These are phyloP conservation scores for Camelina hispida DNA, from an alignment of 345 rosid species.

Conservation along the genomic window DNA sequence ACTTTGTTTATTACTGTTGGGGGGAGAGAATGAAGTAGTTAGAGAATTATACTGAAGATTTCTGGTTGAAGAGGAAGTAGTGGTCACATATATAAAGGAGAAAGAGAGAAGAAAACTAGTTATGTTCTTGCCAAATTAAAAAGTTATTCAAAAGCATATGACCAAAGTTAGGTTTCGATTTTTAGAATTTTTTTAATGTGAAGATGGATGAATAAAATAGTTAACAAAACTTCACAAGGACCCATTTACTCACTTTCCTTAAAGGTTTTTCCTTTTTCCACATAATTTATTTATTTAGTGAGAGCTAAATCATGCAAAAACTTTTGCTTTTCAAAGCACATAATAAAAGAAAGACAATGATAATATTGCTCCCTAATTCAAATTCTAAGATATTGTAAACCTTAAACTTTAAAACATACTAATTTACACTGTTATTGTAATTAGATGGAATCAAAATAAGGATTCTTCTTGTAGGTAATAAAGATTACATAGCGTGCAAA, in stretches of 20 bases:
- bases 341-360: neutral
- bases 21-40: constrained; percentile 14
- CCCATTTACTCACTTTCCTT: constrained; percentile 41
- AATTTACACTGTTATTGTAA: neutral
- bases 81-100: constrained; percentile 35
- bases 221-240: neutral
- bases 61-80: constrained; percentile 24
- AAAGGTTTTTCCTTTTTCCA: constrained; percentile 16
- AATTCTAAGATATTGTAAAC: neutral
- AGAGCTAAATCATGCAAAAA: constrained; percentile 23
- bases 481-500: constrained; percentile 28
- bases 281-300: neutral
- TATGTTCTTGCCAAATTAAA: constrained; percentile 36
- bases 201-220: constrained; percentile 15
- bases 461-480: constrained; percentile 15
- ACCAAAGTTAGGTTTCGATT: constrained; percentile 32
- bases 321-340: neutral
- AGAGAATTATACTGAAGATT: constrained; percentile 20
- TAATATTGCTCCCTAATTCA: neutral
- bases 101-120: constrained; percentile 4
- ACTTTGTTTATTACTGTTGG: constrained; percentile 4
- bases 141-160: constrained; percentile 22
- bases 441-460: constrained; percentile 8
- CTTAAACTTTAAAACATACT: neutral
- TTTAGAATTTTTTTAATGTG: neutral